Base-by-base conservation (phyloP, 768 basidiomycete genomes). In the Gloeopeniophorella convolvens region DNA sequence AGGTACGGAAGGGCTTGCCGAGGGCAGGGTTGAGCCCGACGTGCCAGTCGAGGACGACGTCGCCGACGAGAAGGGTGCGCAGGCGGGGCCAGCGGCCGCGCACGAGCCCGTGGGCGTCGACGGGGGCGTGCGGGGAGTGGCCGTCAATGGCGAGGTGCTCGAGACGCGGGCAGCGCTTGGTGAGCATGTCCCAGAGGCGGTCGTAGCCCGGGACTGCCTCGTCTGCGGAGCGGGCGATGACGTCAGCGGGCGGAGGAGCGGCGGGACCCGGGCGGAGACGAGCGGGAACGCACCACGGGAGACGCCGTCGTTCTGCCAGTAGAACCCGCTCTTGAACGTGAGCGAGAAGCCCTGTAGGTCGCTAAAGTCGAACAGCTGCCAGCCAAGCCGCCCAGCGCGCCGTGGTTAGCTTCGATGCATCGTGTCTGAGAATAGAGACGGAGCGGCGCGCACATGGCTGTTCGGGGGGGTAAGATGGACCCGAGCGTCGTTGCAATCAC, bases 181-280 rank as follows among this genome's bases (percentile, higher is more conserved):
- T 76, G 40, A 89, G 72, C 86, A 89, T 85, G 54, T 79, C 74
- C 82, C 83, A 85, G 45, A 89, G 67, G 32, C 70, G 71, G 39
- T 68, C 69, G 48, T 72, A 77, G 20, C 74, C 68, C 2, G 79
- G 57, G 5, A 58, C 32, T 3, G 73, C 51, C 53, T 79, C 75
- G 54, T 79, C 77, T 80, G 59, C 63, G 44, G n/a, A 24, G 28
- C 9, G 8, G 23, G n/a, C n/a, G n/a, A 6, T 42, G 43, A 43
- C 45, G 47, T 54, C 24, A 54, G 51, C 34, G 2, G 1, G 7
- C 5, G 5, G 8, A 5, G 2, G 15, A 7, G 8, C 0, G 26
- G 4, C 13, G n/a, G 16, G 1, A 41, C 31, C 48, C 21, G 24
- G 40, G 44, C 23, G 8, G 36, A 30, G 39, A 23, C 26, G 21